Conservation (phyloP, 305 asterid species). For the Fraxinus baroniana region DNA sequence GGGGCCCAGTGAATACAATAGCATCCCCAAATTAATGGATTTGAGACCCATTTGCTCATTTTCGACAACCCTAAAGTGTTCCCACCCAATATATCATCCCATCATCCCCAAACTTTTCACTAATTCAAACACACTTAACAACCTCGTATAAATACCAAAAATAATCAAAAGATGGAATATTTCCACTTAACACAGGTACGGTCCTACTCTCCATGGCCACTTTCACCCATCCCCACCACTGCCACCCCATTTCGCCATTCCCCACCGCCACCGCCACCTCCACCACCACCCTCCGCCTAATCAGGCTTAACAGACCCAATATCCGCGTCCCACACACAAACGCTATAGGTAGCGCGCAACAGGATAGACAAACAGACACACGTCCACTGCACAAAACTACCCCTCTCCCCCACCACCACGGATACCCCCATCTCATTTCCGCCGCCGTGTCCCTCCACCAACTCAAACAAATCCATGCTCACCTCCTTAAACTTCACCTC, state of each 20-base stretch:
- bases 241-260: constrained; percentile 24
- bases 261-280: constrained; percentile 16
- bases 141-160: background rate
- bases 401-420: constrained; percentile 22
- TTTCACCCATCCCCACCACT: constrained; percentile 25
- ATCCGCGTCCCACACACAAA: background rate
- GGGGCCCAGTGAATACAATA: background rate
- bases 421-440: constrained; percentile 47
- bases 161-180: background rate
- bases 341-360: background rate
- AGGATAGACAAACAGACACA: background rate
- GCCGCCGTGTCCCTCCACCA: constrained; percentile 50
- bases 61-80: background rate
- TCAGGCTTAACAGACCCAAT: background rate
- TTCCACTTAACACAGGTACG: background rate
- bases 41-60: background rate
- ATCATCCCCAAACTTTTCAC: background rate
- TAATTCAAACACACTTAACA: background rate
- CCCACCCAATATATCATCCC: background rate
- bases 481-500: constrained; percentile 41
- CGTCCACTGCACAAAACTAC: background rate
- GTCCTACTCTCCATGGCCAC: constrained; percentile 32
- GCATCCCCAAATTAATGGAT: background rate
- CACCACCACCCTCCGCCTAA: constrained; percentile 21
- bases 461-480: constrained; percentile 67